Base-by-base conservation (phyloP, 306 rosid genomes). In the Neltuma alba region DNA sequence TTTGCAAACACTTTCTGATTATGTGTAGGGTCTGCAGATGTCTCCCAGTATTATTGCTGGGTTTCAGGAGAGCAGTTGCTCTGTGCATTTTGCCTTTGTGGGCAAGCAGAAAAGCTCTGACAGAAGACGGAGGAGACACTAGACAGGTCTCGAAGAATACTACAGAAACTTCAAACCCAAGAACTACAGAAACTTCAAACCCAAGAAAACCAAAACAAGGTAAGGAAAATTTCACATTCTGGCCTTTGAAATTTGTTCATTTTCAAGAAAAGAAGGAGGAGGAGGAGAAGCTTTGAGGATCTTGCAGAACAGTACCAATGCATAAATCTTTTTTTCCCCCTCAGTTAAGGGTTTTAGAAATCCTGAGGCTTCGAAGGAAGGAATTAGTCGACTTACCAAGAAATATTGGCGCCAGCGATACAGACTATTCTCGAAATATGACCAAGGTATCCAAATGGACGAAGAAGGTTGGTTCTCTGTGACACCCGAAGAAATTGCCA, bases 381-480 rank as follows among this genome's bases (percentile, higher is more conserved):
- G 84, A 65, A 28, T 84, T 66, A 80, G 28, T 38, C 82, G 79
- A 2, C 68, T 80, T 44, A 75, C 77, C 44, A 54, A 71, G 67
- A 84, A 84, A 65, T 84, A 84, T 55, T 84, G 87, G 87, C 13
- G 76, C 55, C 87, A 76, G 42, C 79, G 87, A 12, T 80, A 84
- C 44, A 13, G 31, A 71, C 67, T 84, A 0, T 84, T 84, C 70
- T 84, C 87, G 15, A 84, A 63, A 38, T 84, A 76, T 45, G 84
- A 80, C 4, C 79, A 80, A 62, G 87, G 87, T 63, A 76, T 84
- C 79, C 36, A 71, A 21, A 52, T 84, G 87, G 87, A 84, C 16
- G 87, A 84, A 28, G 79, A 80, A 75, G 82, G 84, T 1, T 80
- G 87, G 87, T 80, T 80, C 64, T 84, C 87, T 9, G 84, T 84